Conservation (phyloP, 78 protist species). For the Anaeramoeba ignava region DNA sequence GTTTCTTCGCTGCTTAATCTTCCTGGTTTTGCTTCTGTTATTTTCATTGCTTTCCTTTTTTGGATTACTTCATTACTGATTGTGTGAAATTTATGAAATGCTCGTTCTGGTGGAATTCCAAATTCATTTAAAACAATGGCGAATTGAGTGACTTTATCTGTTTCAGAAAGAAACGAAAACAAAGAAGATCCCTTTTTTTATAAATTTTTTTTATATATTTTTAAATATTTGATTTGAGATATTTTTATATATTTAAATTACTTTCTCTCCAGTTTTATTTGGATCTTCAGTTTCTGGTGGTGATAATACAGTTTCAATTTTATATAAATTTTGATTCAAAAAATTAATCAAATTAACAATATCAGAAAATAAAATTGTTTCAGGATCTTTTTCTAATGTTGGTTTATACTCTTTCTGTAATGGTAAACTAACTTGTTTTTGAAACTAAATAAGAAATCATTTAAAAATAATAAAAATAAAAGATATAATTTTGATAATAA, state of each 20-base stretch:
- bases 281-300: no score
- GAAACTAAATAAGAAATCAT: not conserved
- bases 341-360: no score
- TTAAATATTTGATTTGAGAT: no score
- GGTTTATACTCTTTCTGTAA: not conserved
- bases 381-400: no score
- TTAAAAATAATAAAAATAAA: not conserved
- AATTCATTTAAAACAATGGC: not conserved
- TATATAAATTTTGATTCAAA: no score
- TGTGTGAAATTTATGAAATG: not conserved
- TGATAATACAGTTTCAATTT: no score
- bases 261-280: no score
- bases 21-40: not conserved
- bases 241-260: no score
- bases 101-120: not conserved
- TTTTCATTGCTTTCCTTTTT: not conserved
- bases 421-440: not conserved
- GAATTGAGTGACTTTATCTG: not conserved
- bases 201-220: no score
- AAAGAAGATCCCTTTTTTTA: not conserved
- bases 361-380: no score
- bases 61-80: not conserved
- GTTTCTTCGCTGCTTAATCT: not conserved
- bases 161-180: not conserved
- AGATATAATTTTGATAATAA: not conserved